Conservation (phyloP, 495 filamentous ascomycete genomes). For the Xylaria castorea region DNA sequence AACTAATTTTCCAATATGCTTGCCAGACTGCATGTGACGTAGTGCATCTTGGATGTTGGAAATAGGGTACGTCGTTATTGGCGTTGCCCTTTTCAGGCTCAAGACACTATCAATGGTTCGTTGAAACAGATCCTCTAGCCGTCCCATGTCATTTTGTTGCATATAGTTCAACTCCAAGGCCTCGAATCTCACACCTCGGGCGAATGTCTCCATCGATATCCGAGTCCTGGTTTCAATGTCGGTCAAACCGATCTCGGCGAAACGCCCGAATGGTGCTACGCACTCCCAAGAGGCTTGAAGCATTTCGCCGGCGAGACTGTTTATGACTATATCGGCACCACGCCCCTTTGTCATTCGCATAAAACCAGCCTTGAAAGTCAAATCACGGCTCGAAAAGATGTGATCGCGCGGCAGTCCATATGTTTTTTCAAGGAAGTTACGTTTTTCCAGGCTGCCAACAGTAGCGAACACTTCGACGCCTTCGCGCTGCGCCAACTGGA, state of each 20-base stretch:
- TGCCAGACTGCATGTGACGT: slow-evolving; percentile 31
- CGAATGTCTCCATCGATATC: neutral
- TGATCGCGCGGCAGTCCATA: neutral
- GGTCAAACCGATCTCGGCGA: neutral
- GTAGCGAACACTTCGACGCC: neutral
- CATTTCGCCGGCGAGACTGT: slow-evolving; percentile 3
- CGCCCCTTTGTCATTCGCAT: neutral
- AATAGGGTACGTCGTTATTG: neutral
- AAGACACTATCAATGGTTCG: neutral
- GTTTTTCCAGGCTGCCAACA: neutral
- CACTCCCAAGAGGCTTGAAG: neutral
- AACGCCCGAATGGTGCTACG: neutral
- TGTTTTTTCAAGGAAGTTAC: neutral
- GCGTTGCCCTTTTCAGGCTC: neutral
- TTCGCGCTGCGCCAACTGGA: neutral
- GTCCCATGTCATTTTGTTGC: neutral
- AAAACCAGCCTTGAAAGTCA: neutral
- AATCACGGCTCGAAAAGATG: neutral
- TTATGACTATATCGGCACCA: neutral
- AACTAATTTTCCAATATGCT: slow-evolving; percentile 12
- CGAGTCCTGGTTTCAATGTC: neutral
- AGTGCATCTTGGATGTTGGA: slow-evolving; percentile 3
- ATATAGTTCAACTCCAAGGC: neutral
- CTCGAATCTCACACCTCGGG: neutral
- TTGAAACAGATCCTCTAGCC: neutral